Evolutionary conservation across 192 early-diverging fungal genomes (phyloP).

Genomic region (Coemansia aciculifera): DNA sequence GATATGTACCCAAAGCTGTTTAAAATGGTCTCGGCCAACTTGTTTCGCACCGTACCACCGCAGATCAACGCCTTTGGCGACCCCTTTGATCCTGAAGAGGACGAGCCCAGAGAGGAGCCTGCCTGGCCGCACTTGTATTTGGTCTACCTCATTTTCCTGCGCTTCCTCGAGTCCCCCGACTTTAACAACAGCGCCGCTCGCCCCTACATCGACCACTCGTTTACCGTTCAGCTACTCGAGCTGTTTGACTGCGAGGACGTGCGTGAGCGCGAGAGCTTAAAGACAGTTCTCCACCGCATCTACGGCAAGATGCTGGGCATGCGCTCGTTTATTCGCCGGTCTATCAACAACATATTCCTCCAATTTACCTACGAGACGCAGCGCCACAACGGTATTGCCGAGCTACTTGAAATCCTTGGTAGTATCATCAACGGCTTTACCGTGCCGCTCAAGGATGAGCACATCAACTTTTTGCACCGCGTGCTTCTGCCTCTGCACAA

Average conservation of each 20-base stretch:
- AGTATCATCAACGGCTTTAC: conserved; percentile 99
- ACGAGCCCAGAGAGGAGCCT: conserved; percentile 94
- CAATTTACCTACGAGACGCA: conserved; percentile 98
- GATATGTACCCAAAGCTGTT: conserved; percentile 91
- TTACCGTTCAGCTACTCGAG: conserved; percentile 83
- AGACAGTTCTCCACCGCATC: conserved; percentile 96
- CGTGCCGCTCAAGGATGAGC: conserved; percentile 97
- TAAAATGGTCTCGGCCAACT: conserved; percentile 92
- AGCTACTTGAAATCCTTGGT: conserved; percentile 96
- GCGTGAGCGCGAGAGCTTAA: conserved; percentile 96
- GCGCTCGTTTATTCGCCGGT: conserved; percentile 93
- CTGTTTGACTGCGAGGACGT: conserved; percentile 99
- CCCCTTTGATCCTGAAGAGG: conserved; percentile 98
- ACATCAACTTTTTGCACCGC: conserved; percentile 91
- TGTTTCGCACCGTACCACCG: conserved; percentile 96
- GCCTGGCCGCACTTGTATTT: conserved; percentile 98
- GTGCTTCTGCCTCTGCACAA: conserved; percentile 97
- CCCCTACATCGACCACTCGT: conserved; percentile 94
- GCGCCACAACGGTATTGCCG: conserved; percentile 96
- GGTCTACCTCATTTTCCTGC: conserved; percentile 97
- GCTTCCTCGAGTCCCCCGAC: conserved; percentile 97
- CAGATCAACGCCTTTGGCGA: conserved; percentile 94
- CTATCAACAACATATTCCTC: conserved; percentile 99
- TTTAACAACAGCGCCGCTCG: conserved; percentile 97
- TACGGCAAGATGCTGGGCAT: conserved; percentile 99